Conservation (phyloP, 164 flowering plant genomes). For the Stephania yunnanensis region DNA sequence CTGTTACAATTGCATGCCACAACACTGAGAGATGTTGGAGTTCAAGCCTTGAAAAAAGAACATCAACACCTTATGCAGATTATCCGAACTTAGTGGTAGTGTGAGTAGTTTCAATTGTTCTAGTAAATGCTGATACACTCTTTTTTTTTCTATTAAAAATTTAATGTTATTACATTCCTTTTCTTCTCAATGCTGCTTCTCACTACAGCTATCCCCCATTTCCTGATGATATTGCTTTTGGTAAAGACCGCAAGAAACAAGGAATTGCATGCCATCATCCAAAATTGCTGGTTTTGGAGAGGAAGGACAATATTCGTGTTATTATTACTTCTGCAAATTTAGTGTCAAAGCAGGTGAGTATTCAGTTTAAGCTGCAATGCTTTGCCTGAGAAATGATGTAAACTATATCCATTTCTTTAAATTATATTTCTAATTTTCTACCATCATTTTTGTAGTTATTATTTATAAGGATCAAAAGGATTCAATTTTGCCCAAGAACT, state of each 20-base stretch:
- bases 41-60: conserved; percentile 50
- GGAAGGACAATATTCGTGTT: conserved; percentile 66
- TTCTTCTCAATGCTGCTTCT: conserved; percentile 5
- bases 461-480: too few species aligned
- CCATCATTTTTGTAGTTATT: too few species aligned
- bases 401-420: too few species aligned
- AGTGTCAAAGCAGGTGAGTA: conserved; percentile 66
- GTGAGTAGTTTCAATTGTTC: conserved; percentile 38
- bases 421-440: too few species aligned
- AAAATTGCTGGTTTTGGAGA: conserved; percentile 71
- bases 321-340: conserved; percentile 84
- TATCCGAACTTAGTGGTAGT: conserved; percentile 70
- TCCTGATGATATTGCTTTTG: conserved; percentile 80
- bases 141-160: background rate
- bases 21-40: conserved; percentile 81
- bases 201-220: conserved; percentile 69
- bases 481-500: too few species aligned
- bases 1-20: conserved; percentile 81
- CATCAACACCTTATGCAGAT: conserved; percentile 46
- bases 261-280: conserved; percentile 98
- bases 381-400: background rate
- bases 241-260: conserved; percentile 54
- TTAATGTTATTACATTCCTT: background rate
- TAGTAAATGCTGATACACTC: background rate
- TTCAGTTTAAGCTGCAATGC: background rate